Conservation (phyloP, 1,284 basidiomycete species). For the Pyrrhoderma lamaoense region DNA sequence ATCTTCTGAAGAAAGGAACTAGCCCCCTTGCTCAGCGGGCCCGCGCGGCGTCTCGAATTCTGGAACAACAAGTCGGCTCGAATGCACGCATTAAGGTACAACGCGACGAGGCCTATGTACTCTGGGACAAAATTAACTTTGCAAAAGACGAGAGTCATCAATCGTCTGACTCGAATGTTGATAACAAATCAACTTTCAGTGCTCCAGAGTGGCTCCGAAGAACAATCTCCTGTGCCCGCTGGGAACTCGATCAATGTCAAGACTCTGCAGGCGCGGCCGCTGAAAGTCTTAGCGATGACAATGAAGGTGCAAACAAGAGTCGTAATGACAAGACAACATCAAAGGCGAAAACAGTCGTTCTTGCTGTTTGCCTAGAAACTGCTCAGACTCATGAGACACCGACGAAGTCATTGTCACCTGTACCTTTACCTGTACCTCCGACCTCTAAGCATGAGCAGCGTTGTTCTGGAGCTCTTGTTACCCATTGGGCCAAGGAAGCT, state of each 20-base stretch:
- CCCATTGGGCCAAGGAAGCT: conserved; percentile 58
- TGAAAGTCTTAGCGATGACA: too few relatives aligned
- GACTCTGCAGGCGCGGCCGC: conserved; percentile 6
- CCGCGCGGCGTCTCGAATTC: conserved; percentile 70
- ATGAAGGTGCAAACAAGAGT: too few relatives aligned
- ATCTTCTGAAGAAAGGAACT: conserved; percentile 87
- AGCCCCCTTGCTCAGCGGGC: conserved; percentile 73
- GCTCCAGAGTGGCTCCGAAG: conserved; percentile 73
- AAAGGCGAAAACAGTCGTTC: conserved; percentile 43
- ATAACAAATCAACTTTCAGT: conserved; percentile 23
- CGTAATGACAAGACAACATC: conserved; percentile 26
- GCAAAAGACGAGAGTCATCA: conserved; percentile 13
- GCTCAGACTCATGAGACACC: conserved; percentile 30
- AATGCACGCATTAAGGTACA: conserved; percentile 74
- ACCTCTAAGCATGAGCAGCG: conserved; percentile 56
- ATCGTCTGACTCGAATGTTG: conserved; percentile 19
- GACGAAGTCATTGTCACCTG: conserved; percentile 40
- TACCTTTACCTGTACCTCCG: conserved; percentile 56
- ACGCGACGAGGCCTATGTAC: conserved; percentile 69
- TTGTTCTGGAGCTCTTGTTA: conserved; percentile 51
- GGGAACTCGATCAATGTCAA: conserved; percentile 41
- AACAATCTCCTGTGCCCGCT: conserved; percentile 71
- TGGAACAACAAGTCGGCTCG: conserved; percentile 75
- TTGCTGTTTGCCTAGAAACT: conserved; percentile 18
- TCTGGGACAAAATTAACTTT: conserved; percentile 64